Evolutionary conservation across 2,329 filamentous ascomycete species (phyloP).

Genomic region (Pseudogymnoascus sp.): DNA sequence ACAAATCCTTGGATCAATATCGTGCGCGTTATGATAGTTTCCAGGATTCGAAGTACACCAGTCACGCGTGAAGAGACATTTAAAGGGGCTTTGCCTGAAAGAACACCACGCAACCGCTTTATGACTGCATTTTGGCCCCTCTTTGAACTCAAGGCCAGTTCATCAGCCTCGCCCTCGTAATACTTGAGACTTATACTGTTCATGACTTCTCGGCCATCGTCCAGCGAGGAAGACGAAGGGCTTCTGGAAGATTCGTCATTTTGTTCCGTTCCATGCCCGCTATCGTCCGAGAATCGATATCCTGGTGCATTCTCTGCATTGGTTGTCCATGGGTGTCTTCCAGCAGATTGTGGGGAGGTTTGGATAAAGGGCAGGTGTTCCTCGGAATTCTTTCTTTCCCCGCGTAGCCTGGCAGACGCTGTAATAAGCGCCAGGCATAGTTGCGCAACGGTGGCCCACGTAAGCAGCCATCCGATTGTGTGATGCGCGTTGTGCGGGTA

Average conservation of each 20-base stretch:
- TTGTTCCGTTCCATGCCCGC: conserved; percentile 63
- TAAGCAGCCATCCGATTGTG: conserved; percentile 77
- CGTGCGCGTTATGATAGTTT: conserved; percentile 64
- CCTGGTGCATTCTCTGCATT: conserved; percentile 19
- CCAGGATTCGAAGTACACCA: conserved; percentile 46
- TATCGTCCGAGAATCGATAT: conserved; percentile 57
- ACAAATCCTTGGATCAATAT: conserved; percentile 73
- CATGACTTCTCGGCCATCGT: conserved; percentile 35
- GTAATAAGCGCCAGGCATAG: conserved; percentile 44
- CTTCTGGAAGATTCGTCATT: conserved; percentile 60
- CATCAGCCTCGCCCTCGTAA: conserved; percentile 34
- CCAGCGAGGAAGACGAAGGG: conserved; percentile 53
- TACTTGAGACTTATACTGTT: background rate
- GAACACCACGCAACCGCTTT: background rate
- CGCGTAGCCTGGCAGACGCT: conserved; percentile 18
- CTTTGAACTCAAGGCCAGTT: background rate
- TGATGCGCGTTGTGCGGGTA: conserved; percentile 78
- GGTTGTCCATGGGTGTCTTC: conserved; percentile 41
- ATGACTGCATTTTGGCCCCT: background rate
- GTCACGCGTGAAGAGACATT: conserved; percentile 45
- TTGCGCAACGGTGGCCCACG: conserved; percentile 63
- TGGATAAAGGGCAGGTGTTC: conserved; percentile 56
- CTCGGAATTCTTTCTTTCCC: conserved; percentile 28
- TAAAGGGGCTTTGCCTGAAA: conserved; percentile 28
- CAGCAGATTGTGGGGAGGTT: conserved; percentile 48